A percentile compares a stretch with the other conserved stretches of the same genome.
Conservation (phyloP, 768 basidiomycete genomes). For the Mrakia blollopis region DNA sequence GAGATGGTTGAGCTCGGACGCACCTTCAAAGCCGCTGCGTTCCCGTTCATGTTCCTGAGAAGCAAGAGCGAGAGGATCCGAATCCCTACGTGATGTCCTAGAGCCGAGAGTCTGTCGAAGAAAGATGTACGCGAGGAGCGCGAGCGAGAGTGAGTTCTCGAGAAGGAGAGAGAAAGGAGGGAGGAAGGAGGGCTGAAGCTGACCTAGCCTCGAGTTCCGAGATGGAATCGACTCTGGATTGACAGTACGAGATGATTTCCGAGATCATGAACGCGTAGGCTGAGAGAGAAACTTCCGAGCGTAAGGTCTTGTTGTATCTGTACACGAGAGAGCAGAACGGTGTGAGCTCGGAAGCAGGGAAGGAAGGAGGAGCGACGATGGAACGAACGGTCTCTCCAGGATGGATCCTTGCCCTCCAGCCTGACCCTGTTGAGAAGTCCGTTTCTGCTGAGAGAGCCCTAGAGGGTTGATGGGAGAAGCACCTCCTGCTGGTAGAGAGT, state of each 20-base stretch:
- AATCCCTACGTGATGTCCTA: constrained; percentile 87
- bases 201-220: constrained; percentile 91
- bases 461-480: background rate
- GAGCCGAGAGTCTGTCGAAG: constrained; percentile 66
- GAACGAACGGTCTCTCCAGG: constrained; percentile 23
- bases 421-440: background rate
- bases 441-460: background rate
- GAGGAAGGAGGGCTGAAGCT: constrained; percentile 36
- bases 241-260: constrained; percentile 91
- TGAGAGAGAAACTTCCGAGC: constrained; percentile 72
- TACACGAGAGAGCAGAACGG: background rate
- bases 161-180: background rate
- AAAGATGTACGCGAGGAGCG: no score
- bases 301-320: constrained; percentile 66
- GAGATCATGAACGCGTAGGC: constrained; percentile 89
- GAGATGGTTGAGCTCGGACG: background rate
- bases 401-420: background rate
- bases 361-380: background rate
- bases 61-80: constrained; percentile 57
- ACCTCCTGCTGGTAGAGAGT: background rate
- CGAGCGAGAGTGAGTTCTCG: background rate
- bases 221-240: constrained; percentile 89
- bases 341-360: background rate
- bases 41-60: constrained; percentile 41
- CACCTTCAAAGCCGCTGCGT: constrained; percentile 37